Percentiles rank a stretch among this genome's conserved stretches.
Conservation (phyloP, 202 grass and related monocot species). For the Panicum virgatum region DNA sequence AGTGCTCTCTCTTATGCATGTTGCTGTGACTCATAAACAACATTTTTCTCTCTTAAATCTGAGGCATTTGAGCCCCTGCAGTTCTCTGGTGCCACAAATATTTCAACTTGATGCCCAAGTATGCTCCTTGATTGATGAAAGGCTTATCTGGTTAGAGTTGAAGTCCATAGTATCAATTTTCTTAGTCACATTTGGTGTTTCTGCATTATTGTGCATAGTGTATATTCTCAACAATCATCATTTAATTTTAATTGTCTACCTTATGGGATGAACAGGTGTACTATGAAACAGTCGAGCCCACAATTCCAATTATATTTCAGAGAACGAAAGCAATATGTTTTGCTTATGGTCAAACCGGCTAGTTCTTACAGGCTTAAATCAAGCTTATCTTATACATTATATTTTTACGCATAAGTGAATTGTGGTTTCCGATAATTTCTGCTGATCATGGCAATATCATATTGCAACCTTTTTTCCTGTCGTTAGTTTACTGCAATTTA, state of each 20-base stretch:
- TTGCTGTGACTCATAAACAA: background rate
- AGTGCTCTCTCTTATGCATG: background rate
- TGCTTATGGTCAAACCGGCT: no score
- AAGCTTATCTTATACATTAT: conserved; percentile 17
- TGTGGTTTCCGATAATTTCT: conserved; percentile 13
- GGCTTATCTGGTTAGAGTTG: background rate
- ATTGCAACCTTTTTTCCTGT: background rate
- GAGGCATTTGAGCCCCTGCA: background rate
- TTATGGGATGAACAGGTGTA: no score
- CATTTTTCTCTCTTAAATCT: background rate
- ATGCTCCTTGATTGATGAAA: background rate
- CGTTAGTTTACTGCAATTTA: background rate
- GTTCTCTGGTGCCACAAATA: background rate
- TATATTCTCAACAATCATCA: background rate
- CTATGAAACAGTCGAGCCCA: no score
- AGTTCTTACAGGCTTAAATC: no score
- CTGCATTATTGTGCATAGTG: background rate
- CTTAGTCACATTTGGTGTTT: background rate
- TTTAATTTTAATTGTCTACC: no score
- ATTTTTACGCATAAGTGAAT: background rate
- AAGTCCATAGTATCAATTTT: background rate
- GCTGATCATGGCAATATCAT: background rate
- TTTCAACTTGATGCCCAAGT: conserved; percentile 1
- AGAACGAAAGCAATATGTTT: no score
- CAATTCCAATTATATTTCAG: no score